phyloP scores from a whole-genome alignment of 2,329 filamentous ascomycete genomes.

The Cryphonectria nitschkei region DNA sequence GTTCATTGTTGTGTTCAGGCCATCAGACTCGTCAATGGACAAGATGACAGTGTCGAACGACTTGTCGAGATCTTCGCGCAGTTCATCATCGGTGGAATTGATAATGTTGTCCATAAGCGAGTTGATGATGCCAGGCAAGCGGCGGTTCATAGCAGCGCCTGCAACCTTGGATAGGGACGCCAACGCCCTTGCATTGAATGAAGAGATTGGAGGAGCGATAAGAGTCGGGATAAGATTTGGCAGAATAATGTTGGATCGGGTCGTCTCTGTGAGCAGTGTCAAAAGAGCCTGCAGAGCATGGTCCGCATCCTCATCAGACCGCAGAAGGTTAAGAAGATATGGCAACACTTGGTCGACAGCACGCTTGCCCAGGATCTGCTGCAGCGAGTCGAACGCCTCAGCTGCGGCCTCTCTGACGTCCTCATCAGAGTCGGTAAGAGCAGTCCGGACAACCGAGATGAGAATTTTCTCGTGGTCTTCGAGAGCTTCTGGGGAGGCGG shows the following conservation, averaged over 20 bases:
- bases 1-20: conserved; percentile 93
- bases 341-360: conserved; percentile 95
- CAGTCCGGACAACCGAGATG: conserved; percentile 90
- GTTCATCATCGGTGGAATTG: conserved; percentile 71
- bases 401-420: conserved; percentile 95
- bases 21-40: conserved; percentile 94
- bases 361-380: conserved; percentile 90
- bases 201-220: conserved; percentile 84
- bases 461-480: conserved; percentile 95
- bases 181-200: conserved; percentile 92
- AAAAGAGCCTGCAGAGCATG: conserved; percentile 91
- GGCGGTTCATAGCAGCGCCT: conserved; percentile 85
- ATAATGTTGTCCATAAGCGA: conserved; percentile 93
- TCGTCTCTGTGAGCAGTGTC: conserved; percentile 90
- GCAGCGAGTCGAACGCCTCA: conserved; percentile 93
- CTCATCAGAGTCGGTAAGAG: conserved; percentile 84
- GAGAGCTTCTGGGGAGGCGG: conserved; percentile 83
- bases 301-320: conserved; percentile 83
- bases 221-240: conserved; percentile 95
- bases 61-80: conserved; percentile 72
- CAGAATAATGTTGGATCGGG: conserved; percentile 92
- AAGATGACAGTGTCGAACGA: conserved; percentile 89
- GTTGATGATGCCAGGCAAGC: conserved; percentile 88
- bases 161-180: conserved; percentile 93
- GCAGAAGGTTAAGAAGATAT: conserved; percentile 85